A percentile compares a stretch with the other conserved stretches of the same genome.
These are phyloP conservation scores for Periconia sp. DNA, from an alignment of 2,329 filamentous ascomycete genomes.

Conservation along the genomic window DNA sequence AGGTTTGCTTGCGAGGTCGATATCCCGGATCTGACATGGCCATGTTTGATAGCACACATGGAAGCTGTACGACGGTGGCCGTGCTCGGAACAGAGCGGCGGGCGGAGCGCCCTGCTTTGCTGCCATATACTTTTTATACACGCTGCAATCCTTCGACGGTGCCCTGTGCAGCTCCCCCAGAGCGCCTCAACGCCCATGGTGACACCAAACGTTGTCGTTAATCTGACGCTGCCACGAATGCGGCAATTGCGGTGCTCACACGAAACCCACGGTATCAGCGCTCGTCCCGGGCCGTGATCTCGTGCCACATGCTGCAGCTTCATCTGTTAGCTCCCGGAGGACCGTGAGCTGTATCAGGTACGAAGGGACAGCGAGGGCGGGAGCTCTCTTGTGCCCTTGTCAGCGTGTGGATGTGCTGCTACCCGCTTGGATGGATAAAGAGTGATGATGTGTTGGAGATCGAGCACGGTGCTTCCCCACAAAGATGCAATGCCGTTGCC, in stretches of 20 bases:
- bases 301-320: conserved; percentile 31
- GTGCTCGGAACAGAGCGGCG: too few relatives aligned
- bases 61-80: too few relatives aligned
- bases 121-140: too few relatives aligned
- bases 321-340: conserved; percentile 30
- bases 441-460: conserved; percentile 27
- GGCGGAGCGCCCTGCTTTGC: too few relatives aligned
- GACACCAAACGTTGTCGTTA: conserved; percentile 36
- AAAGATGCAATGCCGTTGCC: conserved; percentile 18
- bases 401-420: conserved; percentile 21
- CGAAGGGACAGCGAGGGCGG: conserved; percentile 13
- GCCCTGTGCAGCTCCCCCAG: conserved; percentile 29
- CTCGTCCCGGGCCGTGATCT: conserved; percentile 42
- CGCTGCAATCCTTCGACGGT: not conserved
- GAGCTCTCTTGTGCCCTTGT: conserved; percentile 16
- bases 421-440: conserved; percentile 27
- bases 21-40: too few relatives aligned
- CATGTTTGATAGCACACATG: too few relatives aligned
- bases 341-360: conserved; percentile 21
- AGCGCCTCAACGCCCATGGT: conserved; percentile 20
- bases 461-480: conserved; percentile 29
- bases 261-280: conserved; percentile 12
- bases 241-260: conserved; percentile 30
- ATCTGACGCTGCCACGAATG: conserved; percentile 35
- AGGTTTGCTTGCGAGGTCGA: too few relatives aligned